phyloP scores from a whole-genome alignment of 2,329 filamentous ascomycete species.

The Cryphonectria parasitica region DNA sequence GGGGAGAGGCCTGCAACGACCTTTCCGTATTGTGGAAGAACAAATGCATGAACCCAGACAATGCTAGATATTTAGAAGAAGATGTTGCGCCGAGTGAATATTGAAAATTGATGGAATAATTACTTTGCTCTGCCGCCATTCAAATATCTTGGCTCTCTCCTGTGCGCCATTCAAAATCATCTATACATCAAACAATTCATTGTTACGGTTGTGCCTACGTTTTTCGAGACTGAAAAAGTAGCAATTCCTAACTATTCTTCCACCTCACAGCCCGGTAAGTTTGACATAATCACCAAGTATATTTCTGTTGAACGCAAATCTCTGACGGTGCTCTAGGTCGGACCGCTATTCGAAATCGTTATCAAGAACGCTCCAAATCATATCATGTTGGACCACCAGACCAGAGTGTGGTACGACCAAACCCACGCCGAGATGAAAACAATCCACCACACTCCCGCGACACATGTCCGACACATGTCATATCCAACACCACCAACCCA shows the following conservation, averaged over 20 bases:
- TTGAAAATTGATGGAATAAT: not conserved
- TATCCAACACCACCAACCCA: not conserved
- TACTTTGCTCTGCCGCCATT: not conserved
- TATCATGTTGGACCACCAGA: not conserved
- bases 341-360: not conserved
- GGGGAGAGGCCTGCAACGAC: not conserved
- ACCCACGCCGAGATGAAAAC: not conserved
- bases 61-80: not conserved
- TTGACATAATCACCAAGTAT: not conserved
- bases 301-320: not conserved
- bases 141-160: not conserved
- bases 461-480: not conserved
- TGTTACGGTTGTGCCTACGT: not conserved
- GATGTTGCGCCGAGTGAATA: not conserved
- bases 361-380: too few species aligned
- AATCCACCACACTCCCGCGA: not conserved
- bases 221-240: not conserved
- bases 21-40: not conserved
- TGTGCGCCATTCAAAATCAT: not conserved
- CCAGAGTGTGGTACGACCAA: constrained; percentile 6
- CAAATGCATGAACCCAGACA: not conserved
- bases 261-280: not conserved
- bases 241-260: not conserved
- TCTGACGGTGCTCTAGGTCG: not conserved
- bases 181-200: not conserved